Evolutionary conservation across 352 stramenopile species (phyloP).

Genomic region (Plasmopara halstedii): DNA sequence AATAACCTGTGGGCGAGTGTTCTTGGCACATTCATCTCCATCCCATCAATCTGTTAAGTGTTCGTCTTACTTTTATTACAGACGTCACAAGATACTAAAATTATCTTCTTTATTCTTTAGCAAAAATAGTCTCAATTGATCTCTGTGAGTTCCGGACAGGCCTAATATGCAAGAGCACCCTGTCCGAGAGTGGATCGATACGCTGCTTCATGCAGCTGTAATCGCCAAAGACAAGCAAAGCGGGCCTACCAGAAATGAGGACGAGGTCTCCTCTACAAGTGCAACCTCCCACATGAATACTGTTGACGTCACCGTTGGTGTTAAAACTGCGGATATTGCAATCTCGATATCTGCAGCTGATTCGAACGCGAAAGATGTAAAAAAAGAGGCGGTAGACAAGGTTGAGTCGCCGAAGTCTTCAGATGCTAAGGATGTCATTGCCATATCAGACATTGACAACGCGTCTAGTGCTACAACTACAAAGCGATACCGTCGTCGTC

Average conservation of each 20-base stretch:
- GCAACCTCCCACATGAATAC: conserved; percentile 1
- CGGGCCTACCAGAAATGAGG: conserved; percentile 6
- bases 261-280: background rate
- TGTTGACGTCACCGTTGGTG: background rate
- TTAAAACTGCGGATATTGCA: background rate
- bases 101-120: too few species aligned
- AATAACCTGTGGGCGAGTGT: too few species aligned
- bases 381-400: conserved; percentile 2
- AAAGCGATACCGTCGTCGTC: conserved; percentile 59
- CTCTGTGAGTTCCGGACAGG: too few species aligned
- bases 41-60: too few species aligned
- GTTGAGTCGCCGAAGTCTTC: background rate
- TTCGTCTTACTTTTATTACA: too few species aligned
- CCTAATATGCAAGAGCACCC: conserved; percentile 21
- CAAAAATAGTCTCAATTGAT: too few species aligned
- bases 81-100: too few species aligned
- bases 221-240: conserved; percentile 60
- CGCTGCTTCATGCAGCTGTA: conserved; percentile 61
- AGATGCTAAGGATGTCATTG: conserved; percentile 5
- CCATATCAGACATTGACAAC: conserved; percentile 1
- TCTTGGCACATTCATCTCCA: too few species aligned
- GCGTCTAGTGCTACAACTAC: background rate
- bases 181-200: conserved; percentile 73
- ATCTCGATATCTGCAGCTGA: background rate
- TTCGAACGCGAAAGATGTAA: conserved; percentile 1